Base-by-base conservation (phyloP, 2,329 filamentous ascomycete species). In the Penicillium polonicum region DNA sequence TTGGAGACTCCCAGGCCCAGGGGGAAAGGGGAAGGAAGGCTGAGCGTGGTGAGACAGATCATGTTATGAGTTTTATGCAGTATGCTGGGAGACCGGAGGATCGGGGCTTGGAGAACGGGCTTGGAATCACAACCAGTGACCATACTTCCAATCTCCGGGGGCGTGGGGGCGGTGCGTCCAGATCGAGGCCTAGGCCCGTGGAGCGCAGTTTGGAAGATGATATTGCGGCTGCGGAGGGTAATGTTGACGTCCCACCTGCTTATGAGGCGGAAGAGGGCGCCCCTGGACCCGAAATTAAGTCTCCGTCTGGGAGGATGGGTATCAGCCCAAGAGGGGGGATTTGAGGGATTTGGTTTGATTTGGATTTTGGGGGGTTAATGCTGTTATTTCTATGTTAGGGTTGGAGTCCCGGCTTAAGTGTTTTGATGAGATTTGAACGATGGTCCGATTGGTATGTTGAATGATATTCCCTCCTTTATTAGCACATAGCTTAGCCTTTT, bases 11-110 rank as follows among this genome's bases (percentile, higher is more conserved):
- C 10, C 23, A 13, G 36, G 36, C 19, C 7, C 15, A 12, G 17
- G 17, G 7, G 48, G 35, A 33, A 19, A 54, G 19, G 23, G 15
- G 36, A 17, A 35, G 15, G 25, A n/a, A 1, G 4, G 17, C 13
- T 10, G 56, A 64, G 52, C 54, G 52, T 10, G 38, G 31, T n/a
- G 13, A 21, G 3, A 36, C 31, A 15, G 51, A 60, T 4, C 64
- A 68, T 57, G 63, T 67, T 42, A 67, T 69, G 64, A 71, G 69
- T 29, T 72, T 72, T 27, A 69, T 70, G 68, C 52, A 68, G 7
- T 71, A 62, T 52, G 44, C 8, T 13, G 57, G 8, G 8, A 33
- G 42, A 44, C 8, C 17, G 36, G 51, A 38, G 15, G 29, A 35
- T 21, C 41, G 42, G 10, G 39, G 39, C 6, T 12, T 21, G 3